These are phyloP conservation scores for Cairneyella variabilis DNA, from an alignment of 495 filamentous ascomycete genomes.

Conservation along the genomic window DNA sequence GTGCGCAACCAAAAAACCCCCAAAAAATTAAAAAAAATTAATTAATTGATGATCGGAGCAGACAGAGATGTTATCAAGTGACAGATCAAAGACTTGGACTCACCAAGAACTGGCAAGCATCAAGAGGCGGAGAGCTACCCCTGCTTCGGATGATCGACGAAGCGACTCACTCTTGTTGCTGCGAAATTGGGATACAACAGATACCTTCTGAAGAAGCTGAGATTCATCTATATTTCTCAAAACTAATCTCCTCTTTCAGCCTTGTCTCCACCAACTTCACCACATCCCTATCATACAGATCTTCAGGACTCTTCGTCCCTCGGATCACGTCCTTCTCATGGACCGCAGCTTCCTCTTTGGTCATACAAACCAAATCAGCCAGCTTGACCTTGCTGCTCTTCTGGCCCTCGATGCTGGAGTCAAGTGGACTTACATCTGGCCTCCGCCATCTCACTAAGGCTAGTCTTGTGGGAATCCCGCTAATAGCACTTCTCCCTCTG, in stretches of 20 bases:
- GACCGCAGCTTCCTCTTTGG: slow-evolving; percentile 81
- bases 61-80: too few species aligned
- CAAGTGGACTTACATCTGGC: slow-evolving; percentile 44
- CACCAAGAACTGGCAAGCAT: too few species aligned
- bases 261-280: slow-evolving; percentile 60
- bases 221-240: slow-evolving; percentile 45
- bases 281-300: slow-evolving; percentile 65
- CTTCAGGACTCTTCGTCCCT: slow-evolving; percentile 60
- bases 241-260: slow-evolving; percentile 57
- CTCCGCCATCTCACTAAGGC: slow-evolving; percentile 73
- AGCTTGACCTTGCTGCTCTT: slow-evolving; percentile 60
- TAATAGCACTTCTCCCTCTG: slow-evolving; percentile 76
- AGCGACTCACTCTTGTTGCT: too few species aligned
- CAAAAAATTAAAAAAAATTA: too few species aligned
- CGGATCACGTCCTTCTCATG: slow-evolving; percentile 81
- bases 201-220: too few species aligned
- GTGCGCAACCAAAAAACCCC: too few species aligned
- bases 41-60: too few species aligned
- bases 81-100: too few species aligned
- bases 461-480: slow-evolving; percentile 72
- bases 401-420: slow-evolving; percentile 62
- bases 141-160: too few species aligned
- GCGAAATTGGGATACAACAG: too few species aligned
- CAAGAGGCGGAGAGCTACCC: too few species aligned
- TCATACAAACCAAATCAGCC: slow-evolving; percentile 86